Evolutionary conservation across 1,284 basidiomycete genomes (phyloP).

Genomic region (Acaromyces ingoldii): DNA sequence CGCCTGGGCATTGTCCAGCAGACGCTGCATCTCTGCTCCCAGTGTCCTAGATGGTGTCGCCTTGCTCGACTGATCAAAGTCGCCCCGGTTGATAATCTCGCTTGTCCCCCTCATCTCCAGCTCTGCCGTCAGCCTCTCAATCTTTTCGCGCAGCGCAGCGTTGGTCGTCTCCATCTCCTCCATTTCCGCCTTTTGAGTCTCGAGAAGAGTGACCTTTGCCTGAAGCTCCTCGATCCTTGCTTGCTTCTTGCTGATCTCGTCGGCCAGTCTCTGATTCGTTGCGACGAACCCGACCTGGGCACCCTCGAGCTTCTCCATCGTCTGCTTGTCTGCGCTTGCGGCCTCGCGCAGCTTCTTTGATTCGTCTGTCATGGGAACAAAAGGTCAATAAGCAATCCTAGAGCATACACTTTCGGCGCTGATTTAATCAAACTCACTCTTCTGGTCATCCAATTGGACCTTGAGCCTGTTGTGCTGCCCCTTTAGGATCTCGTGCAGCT

Average conservation of each 20-base stretch:
- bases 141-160: too few relatives aligned
- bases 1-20: neutral
- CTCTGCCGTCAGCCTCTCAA: neutral
- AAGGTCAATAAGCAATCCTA: too few relatives aligned
- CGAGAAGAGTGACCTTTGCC: neutral
- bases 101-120: neutral
- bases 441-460: too few relatives aligned
- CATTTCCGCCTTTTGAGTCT: neutral
- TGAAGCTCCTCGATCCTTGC: neutral
- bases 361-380: too few relatives aligned
- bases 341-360: neutral
- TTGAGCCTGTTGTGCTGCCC: too few relatives aligned
- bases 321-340: too few relatives aligned
- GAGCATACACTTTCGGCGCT: too few relatives aligned
- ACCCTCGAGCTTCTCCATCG: neutral
- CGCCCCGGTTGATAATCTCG: too few relatives aligned
- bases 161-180: too few relatives aligned
- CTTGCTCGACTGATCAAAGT: neutral
- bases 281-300: neutral
- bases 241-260: neutral
- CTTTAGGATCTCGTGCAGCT: too few relatives aligned
- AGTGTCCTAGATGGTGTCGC: neutral
- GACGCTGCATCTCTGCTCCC: neutral
- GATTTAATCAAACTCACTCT: too few relatives aligned
- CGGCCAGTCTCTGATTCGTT: neutral